phyloP scores from a whole-genome alignment of 345 rosid species.

The Bruguiera gymnorhiza region DNA sequence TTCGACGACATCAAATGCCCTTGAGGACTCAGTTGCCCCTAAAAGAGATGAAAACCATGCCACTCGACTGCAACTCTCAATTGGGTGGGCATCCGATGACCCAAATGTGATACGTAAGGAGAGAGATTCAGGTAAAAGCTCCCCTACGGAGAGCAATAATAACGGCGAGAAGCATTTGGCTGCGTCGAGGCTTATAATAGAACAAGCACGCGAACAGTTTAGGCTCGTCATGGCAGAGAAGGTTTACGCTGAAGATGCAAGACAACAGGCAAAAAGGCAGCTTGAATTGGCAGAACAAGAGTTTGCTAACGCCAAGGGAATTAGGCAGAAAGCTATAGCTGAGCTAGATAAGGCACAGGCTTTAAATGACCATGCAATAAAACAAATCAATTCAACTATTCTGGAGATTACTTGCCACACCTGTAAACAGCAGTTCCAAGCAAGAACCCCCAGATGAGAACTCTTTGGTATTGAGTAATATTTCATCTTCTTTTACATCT shows the following conservation, averaged over 20 bases:
- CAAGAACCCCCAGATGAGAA: conserved; percentile 37
- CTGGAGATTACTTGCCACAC: conserved; percentile 71
- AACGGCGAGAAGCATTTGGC: conserved; percentile 22
- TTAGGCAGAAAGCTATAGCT: conserved; percentile 72
- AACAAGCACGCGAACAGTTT: conserved; percentile 40
- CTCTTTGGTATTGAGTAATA: conserved; percentile 46
- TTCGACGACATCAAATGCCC: conserved; percentile 32
- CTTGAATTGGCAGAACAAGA: conserved; percentile 78
- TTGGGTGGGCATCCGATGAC: conserved; percentile 38
- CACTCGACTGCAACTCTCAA: conserved; percentile 59
- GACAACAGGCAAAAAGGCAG: conserved; percentile 61
- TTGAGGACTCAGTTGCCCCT: conserved; percentile 25
- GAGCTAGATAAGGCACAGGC: conserved; percentile 67
- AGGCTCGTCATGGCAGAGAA: conserved; percentile 58
- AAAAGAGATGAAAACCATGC: conserved; percentile 39
- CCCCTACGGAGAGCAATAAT: conserved; percentile 10
- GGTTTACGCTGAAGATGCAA: conserved; percentile 55
- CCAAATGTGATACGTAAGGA: background rate
- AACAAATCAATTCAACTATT: conserved; percentile 56
- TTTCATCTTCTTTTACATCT: conserved; percentile 43
- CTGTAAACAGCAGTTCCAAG: conserved; percentile 64
- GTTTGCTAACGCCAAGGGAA: conserved; percentile 67
- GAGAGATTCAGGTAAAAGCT: conserved; percentile 14
- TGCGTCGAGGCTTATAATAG: conserved; percentile 27
- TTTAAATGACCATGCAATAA: conserved; percentile 59